phyloP scores from a whole-genome alignment of 345 rosid species.

The Populus deltoides region DNA sequence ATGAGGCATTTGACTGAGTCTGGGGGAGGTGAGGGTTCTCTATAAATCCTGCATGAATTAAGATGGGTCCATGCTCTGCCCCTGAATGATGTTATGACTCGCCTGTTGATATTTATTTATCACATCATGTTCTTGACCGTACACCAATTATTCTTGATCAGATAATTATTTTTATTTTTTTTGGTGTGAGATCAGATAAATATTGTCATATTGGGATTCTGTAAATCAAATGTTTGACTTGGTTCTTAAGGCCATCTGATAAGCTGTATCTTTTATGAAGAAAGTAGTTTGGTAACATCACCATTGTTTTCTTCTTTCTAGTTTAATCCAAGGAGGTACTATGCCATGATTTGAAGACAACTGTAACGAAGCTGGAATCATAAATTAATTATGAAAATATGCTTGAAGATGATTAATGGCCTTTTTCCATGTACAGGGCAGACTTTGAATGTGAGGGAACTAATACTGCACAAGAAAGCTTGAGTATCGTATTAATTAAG shows the following conservation, averaged over 20 bases:
- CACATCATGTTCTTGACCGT: slow-evolving; percentile 12
- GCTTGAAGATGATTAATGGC: background rate
- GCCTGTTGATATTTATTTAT: background rate
- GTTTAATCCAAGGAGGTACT: background rate
- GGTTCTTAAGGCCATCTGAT: background rate
- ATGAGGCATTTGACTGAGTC: background rate
- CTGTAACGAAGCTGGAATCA: background rate
- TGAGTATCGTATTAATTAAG: background rate
- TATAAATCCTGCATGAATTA: background rate
- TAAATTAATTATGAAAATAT: too few species aligned
- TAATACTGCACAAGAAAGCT: background rate
- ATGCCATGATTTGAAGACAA: background rate
- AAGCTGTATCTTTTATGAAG: background rate
- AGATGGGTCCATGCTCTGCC: background rate
- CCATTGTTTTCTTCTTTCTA: background rate
- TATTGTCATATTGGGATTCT: background rate
- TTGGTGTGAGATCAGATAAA: background rate
- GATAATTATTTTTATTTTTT: background rate
- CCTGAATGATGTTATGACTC: background rate
- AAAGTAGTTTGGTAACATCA: background rate
- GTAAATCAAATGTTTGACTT: background rate
- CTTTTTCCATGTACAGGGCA: background rate
- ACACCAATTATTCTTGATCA: background rate
- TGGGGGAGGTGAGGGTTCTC: background rate
- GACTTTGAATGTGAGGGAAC: background rate